Percentiles rank a stretch among this genome's conserved stretches.
Evolutionary conservation across 805 yeast genomes (phyloP).

Genomic region (Ascoidea rubescens): DNA sequence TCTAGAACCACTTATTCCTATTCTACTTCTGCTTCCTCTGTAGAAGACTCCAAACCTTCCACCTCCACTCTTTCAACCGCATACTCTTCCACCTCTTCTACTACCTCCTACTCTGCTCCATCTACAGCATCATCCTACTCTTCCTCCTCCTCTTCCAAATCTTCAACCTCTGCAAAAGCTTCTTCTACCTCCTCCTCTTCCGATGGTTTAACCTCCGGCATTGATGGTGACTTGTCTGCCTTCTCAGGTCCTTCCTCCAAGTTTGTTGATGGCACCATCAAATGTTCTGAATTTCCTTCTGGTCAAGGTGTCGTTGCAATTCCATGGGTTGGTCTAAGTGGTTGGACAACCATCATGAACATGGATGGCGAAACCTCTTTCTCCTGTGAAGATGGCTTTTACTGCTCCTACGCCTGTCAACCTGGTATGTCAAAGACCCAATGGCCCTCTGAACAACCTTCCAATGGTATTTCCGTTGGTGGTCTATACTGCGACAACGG

Average conservation of each 20-base stretch:
- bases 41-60: slow-evolving; percentile 10
- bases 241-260: slow-evolving; percentile 33
- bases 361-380: slow-evolving; percentile 50
- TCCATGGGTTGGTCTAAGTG: slow-evolving; percentile 38
- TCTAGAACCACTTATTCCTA: slow-evolving; percentile 20
- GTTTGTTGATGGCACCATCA: slow-evolving; percentile 57
- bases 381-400: slow-evolving; percentile 49
- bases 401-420: slow-evolving; percentile 69
- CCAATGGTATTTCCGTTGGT: slow-evolving; percentile 59
- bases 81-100: slow-evolving; percentile 2
- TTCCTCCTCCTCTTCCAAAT: slow-evolving; percentile 14
- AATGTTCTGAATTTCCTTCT: slow-evolving; percentile 60
- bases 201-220: slow-evolving; percentile 21
- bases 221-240: slow-evolving; percentile 37
- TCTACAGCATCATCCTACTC: slow-evolving; percentile 13
- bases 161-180: slow-evolving; percentile 11
- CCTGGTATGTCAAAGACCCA: slow-evolving; percentile 75
- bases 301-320: slow-evolving; percentile 59
- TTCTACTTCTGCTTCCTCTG: slow-evolving; percentile 17
- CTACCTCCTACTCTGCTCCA: slow-evolving; percentile 8
- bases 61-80: slow-evolving; percentile 2
- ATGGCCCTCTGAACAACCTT: slow-evolving; percentile 59
- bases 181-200: slow-evolving; percentile 19
- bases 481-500: slow-evolving; percentile 55
- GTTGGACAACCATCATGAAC: slow-evolving; percentile 40